phyloP scores from a whole-genome alignment of 1,139 yeast species.

The Dujonia santamariae region DNA sequence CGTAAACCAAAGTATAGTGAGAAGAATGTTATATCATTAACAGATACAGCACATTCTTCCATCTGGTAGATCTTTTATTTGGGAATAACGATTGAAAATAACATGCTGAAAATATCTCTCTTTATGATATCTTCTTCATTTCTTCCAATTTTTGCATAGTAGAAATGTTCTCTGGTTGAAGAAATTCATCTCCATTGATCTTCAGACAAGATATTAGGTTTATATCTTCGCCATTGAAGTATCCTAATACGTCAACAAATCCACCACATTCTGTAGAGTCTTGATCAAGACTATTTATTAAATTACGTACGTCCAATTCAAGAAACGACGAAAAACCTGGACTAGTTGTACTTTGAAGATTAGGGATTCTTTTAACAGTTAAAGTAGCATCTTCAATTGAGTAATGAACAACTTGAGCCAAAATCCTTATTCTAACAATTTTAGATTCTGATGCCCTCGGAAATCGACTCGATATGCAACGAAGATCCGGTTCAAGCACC shows the following conservation, averaged over 20 bases:
- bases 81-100: no score
- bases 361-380: slow-evolving; percentile 13
- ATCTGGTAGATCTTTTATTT: no score
- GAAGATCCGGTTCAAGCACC: slow-evolving; percentile 24
- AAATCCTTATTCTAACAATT: slow-evolving; percentile 22
- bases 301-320: no score
- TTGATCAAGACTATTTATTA: not conserved
- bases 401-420: slow-evolving; percentile 29
- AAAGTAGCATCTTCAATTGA: slow-evolving; percentile 11
- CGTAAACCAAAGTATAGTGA: no score
- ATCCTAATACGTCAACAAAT: slow-evolving; percentile 8
- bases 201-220: slow-evolving; percentile 15
- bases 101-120: no score
- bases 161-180: slow-evolving; percentile 5
- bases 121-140: not conserved
- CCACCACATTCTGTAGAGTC: slow-evolving; percentile 7
- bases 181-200: slow-evolving; percentile 10
- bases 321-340: no score
- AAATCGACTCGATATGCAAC: slow-evolving; percentile 16
- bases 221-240: slow-evolving; percentile 10
- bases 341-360: no score
- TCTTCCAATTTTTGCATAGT: slow-evolving; percentile 2
- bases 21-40: no score
- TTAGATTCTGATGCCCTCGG: slow-evolving; percentile 22
- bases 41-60: no score